Evolutionary conservation across 2,329 filamentous ascomycete genomes (phyloP), one percentile per base, ranked within the genome.

Genomic region (Amesomyces nigricolor): DNA sequence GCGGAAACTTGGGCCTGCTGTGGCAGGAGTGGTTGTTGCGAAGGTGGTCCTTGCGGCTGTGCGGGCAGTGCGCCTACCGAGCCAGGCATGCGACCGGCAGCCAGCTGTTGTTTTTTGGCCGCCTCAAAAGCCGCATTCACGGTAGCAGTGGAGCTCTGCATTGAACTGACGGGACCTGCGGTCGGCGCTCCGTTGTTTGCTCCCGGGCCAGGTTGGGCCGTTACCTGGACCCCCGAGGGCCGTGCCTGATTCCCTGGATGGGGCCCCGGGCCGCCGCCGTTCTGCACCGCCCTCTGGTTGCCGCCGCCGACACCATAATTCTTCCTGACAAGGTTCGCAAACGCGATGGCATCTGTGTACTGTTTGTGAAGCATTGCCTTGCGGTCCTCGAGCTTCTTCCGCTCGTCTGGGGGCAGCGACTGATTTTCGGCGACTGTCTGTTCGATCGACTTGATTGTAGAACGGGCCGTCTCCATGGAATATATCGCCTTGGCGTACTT

Each of bases 401-500:
- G 63, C 49, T 82, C 78, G 2, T 80, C 78, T 1, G 76, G 67
- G 3, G 70, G 72, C 11, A 80, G 65, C 0, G 73, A 68, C 17
- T 72, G 73, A 2, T 75, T 75, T 22, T 72, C 72, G 3, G 73
- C 68, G 13, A 70, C 66, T 19, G 76, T 69, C 16, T 76, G 73
- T 47, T 74, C 73, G 17, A 74, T 66, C 2, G 69, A 58, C 45
- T 68, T 66, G 4, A 79, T 64, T 46, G 72, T 70, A n/a, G 60
- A 63, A 10, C 75, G 73, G 3, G 71, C 69, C 9, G 61, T 68
- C 38, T 82, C 79, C 71, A 82, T 80, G 2, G 73, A 71, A 59
- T 75, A 67, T 5, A 83, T 65, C 0, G 76, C 78, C 39, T 75
- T 69, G 0, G 71, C 69, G 56, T 82, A 80, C 52, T 72, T 73